Evolutionary conservation across 2,329 filamentous ascomycete genomes (phyloP).

Genomic region (Ceratocystis ficicola): DNA sequence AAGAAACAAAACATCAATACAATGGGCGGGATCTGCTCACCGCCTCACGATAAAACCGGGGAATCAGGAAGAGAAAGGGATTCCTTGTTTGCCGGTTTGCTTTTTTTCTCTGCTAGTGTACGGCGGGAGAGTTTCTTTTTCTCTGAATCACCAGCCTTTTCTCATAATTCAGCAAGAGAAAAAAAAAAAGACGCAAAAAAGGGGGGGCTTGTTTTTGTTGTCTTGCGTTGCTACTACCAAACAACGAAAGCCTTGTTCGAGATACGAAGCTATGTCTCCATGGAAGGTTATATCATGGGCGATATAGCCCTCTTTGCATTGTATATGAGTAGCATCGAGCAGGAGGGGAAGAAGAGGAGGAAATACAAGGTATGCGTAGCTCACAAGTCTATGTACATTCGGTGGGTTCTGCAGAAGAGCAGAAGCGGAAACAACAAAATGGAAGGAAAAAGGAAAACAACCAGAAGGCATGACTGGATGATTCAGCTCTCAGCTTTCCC

Average conservation of each 20-base stretch:
- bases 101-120: neutral
- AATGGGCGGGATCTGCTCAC: neutral
- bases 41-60: neutral
- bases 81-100: neutral
- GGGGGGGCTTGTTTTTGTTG: slow-evolving; percentile 2
- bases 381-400: slow-evolving; percentile 7
- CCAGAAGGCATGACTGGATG: neutral
- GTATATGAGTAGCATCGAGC: neutral
- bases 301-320: neutral
- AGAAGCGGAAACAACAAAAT: neutral
- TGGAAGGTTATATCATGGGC: neutral
- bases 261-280: slow-evolving; percentile 7
- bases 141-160: neutral
- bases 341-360: neutral
- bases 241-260: neutral
- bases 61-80: neutral
- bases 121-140: neutral
- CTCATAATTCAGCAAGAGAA: neutral
- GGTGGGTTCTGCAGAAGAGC: neutral
- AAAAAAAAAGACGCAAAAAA: neutral
- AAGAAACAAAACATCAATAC: neutral
- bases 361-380: neutral
- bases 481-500: neutral
- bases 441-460: neutral
- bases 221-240: neutral